A percentile compares a stretch with the other conserved stretches of the same genome.
Conservation (phyloP, 2,329 filamentous ascomycete genomes). For the Pseudonectria buxi region DNA sequence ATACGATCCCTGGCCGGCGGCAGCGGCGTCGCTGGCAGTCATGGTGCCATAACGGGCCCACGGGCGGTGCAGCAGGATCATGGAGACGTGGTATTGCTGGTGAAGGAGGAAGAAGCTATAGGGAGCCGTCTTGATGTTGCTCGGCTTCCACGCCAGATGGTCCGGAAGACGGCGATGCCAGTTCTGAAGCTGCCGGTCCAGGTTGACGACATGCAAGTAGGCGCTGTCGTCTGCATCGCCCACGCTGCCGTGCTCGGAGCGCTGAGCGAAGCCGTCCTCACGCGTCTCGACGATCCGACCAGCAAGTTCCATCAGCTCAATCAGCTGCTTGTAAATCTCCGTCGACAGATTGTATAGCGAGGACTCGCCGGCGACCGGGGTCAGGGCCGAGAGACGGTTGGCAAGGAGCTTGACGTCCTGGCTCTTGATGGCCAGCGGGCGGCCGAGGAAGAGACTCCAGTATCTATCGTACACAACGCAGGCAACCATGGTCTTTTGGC, state of each 20-base stretch:
- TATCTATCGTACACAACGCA: slow-evolving; percentile 49
- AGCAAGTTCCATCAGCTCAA: slow-evolving; percentile 50
- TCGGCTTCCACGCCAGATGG: slow-evolving; percentile 40
- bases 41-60: slow-evolving; percentile 45
- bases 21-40: slow-evolving; percentile 14
- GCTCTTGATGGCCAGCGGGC: slow-evolving; percentile 47
- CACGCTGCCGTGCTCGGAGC: slow-evolving; percentile 23
- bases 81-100: slow-evolving; percentile 47
- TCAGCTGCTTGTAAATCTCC: slow-evolving; percentile 44
- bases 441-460: slow-evolving; percentile 48
- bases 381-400: slow-evolving; percentile 37
- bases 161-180: slow-evolving; percentile 48
- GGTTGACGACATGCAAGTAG: slow-evolving; percentile 42
- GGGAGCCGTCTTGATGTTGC: slow-evolving; percentile 42
- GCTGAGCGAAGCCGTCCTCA: slow-evolving; percentile 29
- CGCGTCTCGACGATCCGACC: slow-evolving; percentile 43
- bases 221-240: slow-evolving; percentile 36
- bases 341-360: slow-evolving; percentile 11
- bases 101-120: slow-evolving; percentile 49
- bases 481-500: slow-evolving; percentile 45
- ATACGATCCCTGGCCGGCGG: slow-evolving; percentile 25
- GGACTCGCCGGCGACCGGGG: slow-evolving; percentile 23
- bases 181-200: slow-evolving; percentile 47
- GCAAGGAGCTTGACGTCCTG: slow-evolving; percentile 43
- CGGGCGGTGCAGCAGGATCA: slow-evolving; percentile 47